Base-by-base conservation (phyloP, 371 early-diverging fungal species). In the Rhizopus delemar region DNA sequence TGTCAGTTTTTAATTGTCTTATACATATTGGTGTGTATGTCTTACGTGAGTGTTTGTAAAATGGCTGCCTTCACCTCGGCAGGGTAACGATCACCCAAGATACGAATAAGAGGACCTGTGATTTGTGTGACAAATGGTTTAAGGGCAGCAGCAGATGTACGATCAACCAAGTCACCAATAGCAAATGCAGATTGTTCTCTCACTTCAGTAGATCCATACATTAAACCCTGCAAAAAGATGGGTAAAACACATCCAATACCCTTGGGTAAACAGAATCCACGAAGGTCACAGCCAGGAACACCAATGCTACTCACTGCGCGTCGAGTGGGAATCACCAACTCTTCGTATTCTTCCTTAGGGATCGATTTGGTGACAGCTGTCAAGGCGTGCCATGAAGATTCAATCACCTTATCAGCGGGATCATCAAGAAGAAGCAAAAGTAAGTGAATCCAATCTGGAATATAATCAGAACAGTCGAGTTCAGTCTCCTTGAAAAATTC, bases 101-200 rank as follows among this genome's bases (percentile, higher is more conserved):
- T 91, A 78, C 99, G 94, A 78, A 98, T 98, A 50, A 98, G 83
- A 29, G 98, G 96, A 57, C 99, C 99, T 5, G 97, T 93, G 51
- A 98, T 93, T 64, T 91, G 93, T 3, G 95, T 96, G 45, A 95
- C 94, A 73, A 90, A 96, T 46, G 94, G 91, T 57, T 89, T 89
- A 48, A 98, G 81, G 3, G 91, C 91, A 15, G 84, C 85, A 3
- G 87, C 74, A 8, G 87, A 81, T 3, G 93, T 92, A 31, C 89
- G 82, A 34, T 80, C 76, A 49, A 93, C 85, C 68, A 95, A 70
- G 53, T 93, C 93, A 50, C 92, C 86, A 66, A 95, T 81, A 31
- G 89, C 92, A 35, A 89, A 75, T 15, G 95, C 94, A 15, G 95
- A 82, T 38, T 87, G 89, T 71, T 96, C 97, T 49, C 96, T 91